Evolutionary conservation across 495 filamentous ascomycete genomes (phyloP), one percentile per base, ranked within the genome.

Genomic region (Platismatia glauca): DNA sequence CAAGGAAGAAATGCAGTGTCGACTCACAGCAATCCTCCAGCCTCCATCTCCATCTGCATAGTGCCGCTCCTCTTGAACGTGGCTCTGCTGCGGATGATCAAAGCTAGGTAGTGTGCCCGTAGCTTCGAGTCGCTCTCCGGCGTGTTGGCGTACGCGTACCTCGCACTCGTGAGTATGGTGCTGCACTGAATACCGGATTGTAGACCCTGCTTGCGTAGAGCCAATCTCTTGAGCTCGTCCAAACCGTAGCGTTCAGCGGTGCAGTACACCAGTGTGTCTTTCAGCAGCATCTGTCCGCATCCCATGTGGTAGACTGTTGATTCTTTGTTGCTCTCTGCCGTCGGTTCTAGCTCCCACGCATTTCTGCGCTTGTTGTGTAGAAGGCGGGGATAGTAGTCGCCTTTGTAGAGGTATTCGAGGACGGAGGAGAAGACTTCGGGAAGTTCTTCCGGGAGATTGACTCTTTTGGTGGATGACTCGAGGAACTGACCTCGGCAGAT

Each of bases 31-130:
- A 86, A 86, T 64, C 89, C 89, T 27, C 91, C 91, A 66, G 80
- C 80, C 72, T 90, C 87, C 91, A 96, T 96, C 78, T 95, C 91
- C 69, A 87, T 82, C 75, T 96, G 91, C 91, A 96, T 95, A n/a
- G 91, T 96, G 64, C 91, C 91, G 74, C 90, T 95, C 43, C 89
- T 78, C 80, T 94, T 96, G 78, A 96, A 96, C 6, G 89, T 95
- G 65, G 79, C 79, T 64, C 90, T 80, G 69, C 85, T 86, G 65
- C 91, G 82, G 67, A 96, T 92, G 73, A 96, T 95, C 71, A 96
- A 81, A 33, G 91, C 90, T 31, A 96, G 84, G 69, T 95, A 96
- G 75, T 96, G 91, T 38, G 91, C 90, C 58, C 91, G 81, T 58
- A 96, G 82, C 72, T 89, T 89, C 33, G 89, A 91, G 78, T 96